Percentiles rank a stretch among this genome's conserved stretches.
These are phyloP conservation scores for Kodamaea fungicola DNA, from an alignment of 1,139 yeast genomes.

Conservation along the genomic window DNA sequence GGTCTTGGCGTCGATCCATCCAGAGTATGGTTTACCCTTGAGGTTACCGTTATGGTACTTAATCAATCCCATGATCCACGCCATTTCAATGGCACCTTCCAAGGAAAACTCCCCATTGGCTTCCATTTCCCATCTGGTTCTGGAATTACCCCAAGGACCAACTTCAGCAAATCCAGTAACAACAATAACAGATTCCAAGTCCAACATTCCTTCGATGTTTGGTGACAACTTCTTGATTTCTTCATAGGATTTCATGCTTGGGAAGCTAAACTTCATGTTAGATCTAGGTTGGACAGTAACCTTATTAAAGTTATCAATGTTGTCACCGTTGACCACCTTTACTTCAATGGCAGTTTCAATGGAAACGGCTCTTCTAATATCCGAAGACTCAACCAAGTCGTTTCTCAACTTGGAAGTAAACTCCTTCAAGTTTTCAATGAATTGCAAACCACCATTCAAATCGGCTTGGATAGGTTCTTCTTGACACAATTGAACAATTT, in stretches of 20 bases:
- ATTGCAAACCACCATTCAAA: slow-evolving; percentile 97
- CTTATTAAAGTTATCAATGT: slow-evolving; percentile 78
- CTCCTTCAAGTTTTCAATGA: slow-evolving; percentile 86
- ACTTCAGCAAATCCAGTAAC: slow-evolving; percentile 98
- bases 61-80: slow-evolving; percentile 98
- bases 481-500: slow-evolving; percentile 83
- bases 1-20: slow-evolving; percentile 97
- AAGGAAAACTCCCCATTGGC: slow-evolving; percentile 92
- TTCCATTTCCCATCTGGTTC: slow-evolving; percentile 99
- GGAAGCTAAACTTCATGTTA: slow-evolving; percentile 92
- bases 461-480: slow-evolving; percentile 95
- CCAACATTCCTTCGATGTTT: slow-evolving; percentile 85
- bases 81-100: slow-evolving; percentile 98
- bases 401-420: slow-evolving; percentile 78
- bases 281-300: slow-evolving; percentile 87
- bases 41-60: slow-evolving; percentile 90
- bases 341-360: slow-evolving; percentile 91
- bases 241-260: slow-evolving; percentile 72
- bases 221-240: slow-evolving; percentile 69
- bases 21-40: slow-evolving; percentile 85
- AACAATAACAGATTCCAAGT: slow-evolving; percentile 86
- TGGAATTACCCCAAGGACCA: slow-evolving; percentile 98
- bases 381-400: slow-evolving; percentile 81
- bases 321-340: slow-evolving; percentile 85
- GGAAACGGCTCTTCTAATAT: slow-evolving; percentile 92